phyloP scores from a whole-genome alignment of 257 asterid genomes.

The Anisodus acutangulus region DNA sequence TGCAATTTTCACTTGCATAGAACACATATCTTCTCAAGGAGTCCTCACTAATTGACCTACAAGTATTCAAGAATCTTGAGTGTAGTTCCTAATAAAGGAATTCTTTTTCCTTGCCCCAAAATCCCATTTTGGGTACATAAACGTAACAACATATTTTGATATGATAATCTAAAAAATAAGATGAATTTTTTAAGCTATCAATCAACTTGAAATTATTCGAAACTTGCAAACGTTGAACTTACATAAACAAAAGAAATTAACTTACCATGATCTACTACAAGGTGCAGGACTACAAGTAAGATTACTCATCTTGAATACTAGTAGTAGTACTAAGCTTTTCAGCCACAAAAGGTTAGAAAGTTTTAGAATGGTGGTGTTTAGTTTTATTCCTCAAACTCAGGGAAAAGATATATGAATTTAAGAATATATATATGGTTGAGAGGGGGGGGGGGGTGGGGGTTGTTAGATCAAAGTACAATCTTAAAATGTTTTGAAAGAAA shows the following conservation, averaged over 20 bases:
- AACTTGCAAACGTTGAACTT: too few relatives aligned
- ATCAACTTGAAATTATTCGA: not conserved
- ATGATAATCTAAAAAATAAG: not conserved
- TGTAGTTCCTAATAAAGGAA: too few relatives aligned
- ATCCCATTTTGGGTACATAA: too few relatives aligned
- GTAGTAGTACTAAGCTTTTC: not conserved
- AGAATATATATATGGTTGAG: slow-evolving; percentile 25
- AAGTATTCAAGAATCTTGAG: not conserved
- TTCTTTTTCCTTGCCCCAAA: too few relatives aligned
- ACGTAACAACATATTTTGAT: not conserved
- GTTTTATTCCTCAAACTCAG: slow-evolving; percentile 35
- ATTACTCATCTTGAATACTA: slow-evolving; percentile 44
- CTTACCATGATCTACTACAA: slow-evolving; percentile 81
- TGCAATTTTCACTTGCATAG: slow-evolving; percentile 90
- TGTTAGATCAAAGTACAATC: slow-evolving; percentile 33
- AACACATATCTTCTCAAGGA: slow-evolving; percentile 80
- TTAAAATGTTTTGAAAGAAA: slow-evolving; percentile 48
- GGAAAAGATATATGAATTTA: slow-evolving; percentile 31
- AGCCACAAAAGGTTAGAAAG: not conserved
- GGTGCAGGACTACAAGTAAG: slow-evolving; percentile 46
- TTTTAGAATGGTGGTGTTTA: not conserved
- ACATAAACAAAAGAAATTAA: too few relatives aligned
- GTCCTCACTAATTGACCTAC: slow-evolving; percentile 96
- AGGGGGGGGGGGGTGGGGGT: not conserved
- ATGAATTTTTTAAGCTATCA: too few relatives aligned